These are phyloP conservation scores for Periconia sp. DNA, from an alignment of 2,329 filamentous ascomycete species.

Conservation along the genomic window DNA sequence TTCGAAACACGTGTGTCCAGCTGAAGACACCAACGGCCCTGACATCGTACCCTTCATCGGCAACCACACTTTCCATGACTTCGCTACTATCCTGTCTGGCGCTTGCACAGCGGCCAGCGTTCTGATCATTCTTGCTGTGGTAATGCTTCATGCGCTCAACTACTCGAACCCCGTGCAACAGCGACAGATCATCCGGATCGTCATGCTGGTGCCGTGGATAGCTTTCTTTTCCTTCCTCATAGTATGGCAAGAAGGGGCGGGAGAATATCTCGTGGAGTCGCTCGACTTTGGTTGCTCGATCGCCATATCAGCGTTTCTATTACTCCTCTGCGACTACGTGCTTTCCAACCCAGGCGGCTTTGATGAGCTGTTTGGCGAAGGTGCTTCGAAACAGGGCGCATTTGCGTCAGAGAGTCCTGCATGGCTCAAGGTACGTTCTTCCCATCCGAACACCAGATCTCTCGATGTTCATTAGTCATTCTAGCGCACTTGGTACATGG, in stretches of 20 bases:
- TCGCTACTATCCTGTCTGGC: constrained; percentile 21
- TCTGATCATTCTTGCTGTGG: constrained; percentile 12
- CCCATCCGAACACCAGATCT: too few relatives aligned
- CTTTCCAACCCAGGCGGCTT: constrained; percentile 32
- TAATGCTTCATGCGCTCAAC: constrained; percentile 20
- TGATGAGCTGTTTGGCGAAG: constrained; percentile 33
- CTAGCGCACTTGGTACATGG: constrained; percentile 36
- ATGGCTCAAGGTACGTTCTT: constrained; percentile 31
- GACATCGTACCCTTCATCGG: constrained; percentile 19
- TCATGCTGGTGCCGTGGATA: constrained; percentile 24
- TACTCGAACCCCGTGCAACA: constrained; percentile 26
- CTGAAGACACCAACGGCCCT: constrained; percentile 9
- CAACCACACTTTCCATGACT: constrained; percentile 20
- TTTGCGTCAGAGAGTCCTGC: constrained; percentile 20
- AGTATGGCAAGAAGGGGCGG: constrained; percentile 18
- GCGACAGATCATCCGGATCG: constrained; percentile 27
- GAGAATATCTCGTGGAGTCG: constrained; percentile 19
- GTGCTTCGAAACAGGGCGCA: constrained; percentile 18
- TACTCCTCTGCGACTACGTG: constrained; percentile 40
- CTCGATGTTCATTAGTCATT: not conserved
- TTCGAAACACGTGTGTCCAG: constrained; percentile 12
- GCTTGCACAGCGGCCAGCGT: constrained; percentile 13
- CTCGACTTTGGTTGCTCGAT: constrained; percentile 37
- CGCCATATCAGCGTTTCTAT: constrained; percentile 34
- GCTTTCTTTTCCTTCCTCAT: constrained; percentile 21